Evolutionary conservation across 495 filamentous ascomycete species (phyloP), one percentile per base, ranked within the genome.

Genomic region (Lasiosphaeria ovina): DNA sequence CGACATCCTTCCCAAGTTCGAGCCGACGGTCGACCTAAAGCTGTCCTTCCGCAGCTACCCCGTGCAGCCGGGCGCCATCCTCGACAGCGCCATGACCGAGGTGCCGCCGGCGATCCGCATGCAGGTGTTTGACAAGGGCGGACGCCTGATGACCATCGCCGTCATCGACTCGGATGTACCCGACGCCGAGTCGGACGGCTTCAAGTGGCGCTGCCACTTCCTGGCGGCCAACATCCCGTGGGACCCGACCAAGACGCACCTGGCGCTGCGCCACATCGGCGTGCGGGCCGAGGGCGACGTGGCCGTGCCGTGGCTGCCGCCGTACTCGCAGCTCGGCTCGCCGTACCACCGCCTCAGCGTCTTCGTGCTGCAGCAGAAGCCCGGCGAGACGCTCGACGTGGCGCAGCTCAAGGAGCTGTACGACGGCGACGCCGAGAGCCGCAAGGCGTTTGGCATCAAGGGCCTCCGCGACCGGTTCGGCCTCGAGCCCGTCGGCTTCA

Each of bases 121-220:
- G 31, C 93, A 97, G 68, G 80, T 88, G 31, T 98, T 96, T 68
- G 85, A 93, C 68, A 74, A 81, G 48, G 92, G 92, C 44, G 81
- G 90, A 68, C 88, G 89, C 63, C 82, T 97, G 7, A 87, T 93
- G 61, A 91, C 88, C 2, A 81, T 98, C 33, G 91, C 85, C 0
- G 88, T 98, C 35, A 79, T 97, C 35, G 93, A 99, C 69, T 77
- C 91, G 8, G 94, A 98, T 78, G 90, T 99, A 5, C 94, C 94
- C 50, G 84, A 92, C 55, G 67, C 87, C 24, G 85, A 89, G 63
- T 80, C 77, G n/a, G 89, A 98, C 75, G 72, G 76, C 6, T 99
- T 96, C 76, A 80, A 81, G 40, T 88, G 86, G 68, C 85, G 87
- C 53, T 91, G 88, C 66, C 93, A 98, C 75, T 97, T 88, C 74